Evolutionary conservation across 1,139 yeast genomes (phyloP).

Genomic region (Pneumocystis murina): DNA sequence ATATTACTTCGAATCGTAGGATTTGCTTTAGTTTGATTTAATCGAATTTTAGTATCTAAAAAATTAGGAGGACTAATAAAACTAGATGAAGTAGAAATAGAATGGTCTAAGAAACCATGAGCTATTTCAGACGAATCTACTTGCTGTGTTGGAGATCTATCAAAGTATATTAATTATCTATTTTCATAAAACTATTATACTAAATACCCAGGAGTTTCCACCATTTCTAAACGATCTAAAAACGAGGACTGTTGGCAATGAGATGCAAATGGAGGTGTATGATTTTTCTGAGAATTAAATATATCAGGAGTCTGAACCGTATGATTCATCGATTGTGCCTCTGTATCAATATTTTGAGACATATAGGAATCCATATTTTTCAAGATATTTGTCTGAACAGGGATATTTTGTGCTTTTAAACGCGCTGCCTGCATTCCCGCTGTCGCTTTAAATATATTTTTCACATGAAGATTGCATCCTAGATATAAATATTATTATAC

Average conservation of each 20-base stretch:
- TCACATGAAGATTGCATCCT: constrained; percentile 42
- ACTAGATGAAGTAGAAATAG: neutral
- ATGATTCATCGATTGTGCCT: neutral
- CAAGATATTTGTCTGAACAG: neutral
- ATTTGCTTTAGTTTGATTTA: neutral
- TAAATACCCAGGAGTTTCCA: neutral
- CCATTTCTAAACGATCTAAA: neutral
- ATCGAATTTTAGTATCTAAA: neutral
- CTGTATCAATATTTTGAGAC: neutral
- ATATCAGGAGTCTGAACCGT: neutral
- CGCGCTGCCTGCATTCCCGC: neutral
- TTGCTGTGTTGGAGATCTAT: neutral
- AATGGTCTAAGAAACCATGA: neutral
- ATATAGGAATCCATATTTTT: neutral
- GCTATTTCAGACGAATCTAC: neutral
- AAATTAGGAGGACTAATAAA: neutral
- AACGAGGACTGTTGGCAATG: neutral
- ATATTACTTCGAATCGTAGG: neutral
- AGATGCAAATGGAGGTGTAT: neutral
- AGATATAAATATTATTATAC: neutral
- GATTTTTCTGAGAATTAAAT: neutral
- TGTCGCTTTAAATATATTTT: constrained; percentile 32
- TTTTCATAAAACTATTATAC: neutral
- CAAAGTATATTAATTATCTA: neutral
- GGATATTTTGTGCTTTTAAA: neutral